Base-by-base conservation (phyloP, 768 basidiomycete species). In the Wakefieldia striispora region DNA sequence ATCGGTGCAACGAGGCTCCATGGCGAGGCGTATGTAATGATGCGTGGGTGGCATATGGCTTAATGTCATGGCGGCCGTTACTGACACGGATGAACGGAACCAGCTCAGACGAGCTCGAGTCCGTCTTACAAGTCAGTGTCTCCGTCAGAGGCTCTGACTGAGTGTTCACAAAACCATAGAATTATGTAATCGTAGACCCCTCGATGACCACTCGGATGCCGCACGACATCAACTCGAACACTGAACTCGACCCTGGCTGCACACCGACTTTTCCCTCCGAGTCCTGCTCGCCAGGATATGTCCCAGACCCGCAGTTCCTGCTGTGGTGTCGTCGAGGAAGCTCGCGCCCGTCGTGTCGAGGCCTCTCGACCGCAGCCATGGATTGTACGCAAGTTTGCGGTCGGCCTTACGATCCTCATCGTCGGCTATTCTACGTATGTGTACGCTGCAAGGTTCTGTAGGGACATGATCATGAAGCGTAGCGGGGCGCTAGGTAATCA, bases 341-440 rank as follows among this genome's bases (percentile, higher is more conserved):
- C 75, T 1, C 69, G 68, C 5, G 65, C 70, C 1, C 71, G 73
- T 35, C 72, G 71, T 20, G 64, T 65, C n/a, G 61, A 73, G 42
- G 65, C 66, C 7, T 52, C 51, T 26, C 78, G 71, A 51, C 78
- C 81, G 0, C 87, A 87, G 51, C 84, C 88, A 47, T 91, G 88
- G 88, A 69, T 87, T 43, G 74, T 79, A 21, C 80, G 77, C 65
- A 93, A 93, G 72, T 57, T 88, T 31, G 73, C 83, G 59, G 73
- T 92, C 23, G 75, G 69, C 4, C 43, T 93, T 3, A 77, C 82
- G 0, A 14, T 79, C 19, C 84, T 72, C 0, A 72, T 93, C 49
- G 76, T 83, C 51, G 82, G 69, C 2, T 93, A 91, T 67, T 62
- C 83, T 4, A 73, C 67, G 21, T 95, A 95, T 64, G 91, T 93